These are phyloP conservation scores for Coelastrella sp. DNA, from an alignment of 139 green algal species.

Conservation along the genomic window DNA sequence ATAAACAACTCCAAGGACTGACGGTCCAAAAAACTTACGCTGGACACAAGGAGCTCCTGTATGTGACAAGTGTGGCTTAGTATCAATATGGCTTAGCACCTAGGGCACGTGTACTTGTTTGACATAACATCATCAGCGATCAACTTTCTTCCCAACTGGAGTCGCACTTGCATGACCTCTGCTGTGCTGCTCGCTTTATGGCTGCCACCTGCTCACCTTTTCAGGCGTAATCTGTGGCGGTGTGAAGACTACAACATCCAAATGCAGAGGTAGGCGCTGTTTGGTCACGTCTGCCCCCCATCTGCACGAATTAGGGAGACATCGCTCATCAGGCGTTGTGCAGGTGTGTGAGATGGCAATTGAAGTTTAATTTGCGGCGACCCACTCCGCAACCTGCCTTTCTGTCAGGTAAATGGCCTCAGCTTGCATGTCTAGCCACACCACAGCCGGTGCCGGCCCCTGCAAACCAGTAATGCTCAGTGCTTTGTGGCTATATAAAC, in stretches of 20 bases:
- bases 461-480: not conserved
- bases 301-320: not conserved
- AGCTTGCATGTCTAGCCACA: not conserved
- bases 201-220: not conserved
- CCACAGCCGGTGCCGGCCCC: not conserved
- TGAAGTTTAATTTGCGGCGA: no score
- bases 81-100: not conserved
- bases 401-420: slow-evolving; percentile 3
- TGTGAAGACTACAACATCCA: not conserved
- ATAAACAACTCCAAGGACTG: slow-evolving; percentile 8
- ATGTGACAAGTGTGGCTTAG: not conserved
- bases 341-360: no score
- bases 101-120: not conserved
- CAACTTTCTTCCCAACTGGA: no score
- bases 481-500: not conserved
- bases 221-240: not conserved
- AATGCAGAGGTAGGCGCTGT: not conserved
- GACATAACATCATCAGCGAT: not conserved
- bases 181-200: not conserved
- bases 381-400: not conserved
- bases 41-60: slow-evolving; percentile 9
- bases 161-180: no score
- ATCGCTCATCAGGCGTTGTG: not conserved
- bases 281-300: not conserved
- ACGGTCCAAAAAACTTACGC: not conserved